phyloP scores from a whole-genome alignment of 1,284 basidiomycete species.

The Sutorius eximius region DNA sequence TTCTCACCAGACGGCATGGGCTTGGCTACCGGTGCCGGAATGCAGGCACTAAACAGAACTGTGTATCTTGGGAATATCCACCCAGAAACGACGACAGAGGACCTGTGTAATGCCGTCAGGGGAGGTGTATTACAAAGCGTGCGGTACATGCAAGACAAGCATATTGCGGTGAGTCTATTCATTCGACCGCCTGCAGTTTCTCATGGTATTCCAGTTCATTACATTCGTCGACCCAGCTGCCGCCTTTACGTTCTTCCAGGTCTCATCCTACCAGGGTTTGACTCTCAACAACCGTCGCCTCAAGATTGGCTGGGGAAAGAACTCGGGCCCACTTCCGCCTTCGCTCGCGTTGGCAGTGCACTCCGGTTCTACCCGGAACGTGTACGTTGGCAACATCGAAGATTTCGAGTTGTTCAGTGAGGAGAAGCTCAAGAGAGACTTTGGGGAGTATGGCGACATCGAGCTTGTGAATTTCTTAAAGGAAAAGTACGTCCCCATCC shows the following conservation, averaged over 20 bases:
- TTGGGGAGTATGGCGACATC: conserved; percentile 91
- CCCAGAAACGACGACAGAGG: conserved; percentile 88
- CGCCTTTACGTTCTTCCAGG: conserved; percentile 89
- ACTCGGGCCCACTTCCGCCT: conserved; percentile 80
- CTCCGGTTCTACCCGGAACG: conserved; percentile 88
- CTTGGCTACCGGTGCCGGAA: conserved; percentile 38
- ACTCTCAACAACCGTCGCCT: conserved; percentile 88
- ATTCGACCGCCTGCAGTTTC: not conserved
- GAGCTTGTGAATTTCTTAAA: conserved; percentile 94
- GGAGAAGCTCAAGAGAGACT: conserved; percentile 84
- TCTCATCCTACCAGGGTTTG: conserved; percentile 83
- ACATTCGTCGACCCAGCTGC: conserved; percentile 89
- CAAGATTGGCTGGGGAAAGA: conserved; percentile 96
- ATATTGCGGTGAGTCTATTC: conserved; percentile 73
- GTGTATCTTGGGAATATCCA: conserved; percentile 94
- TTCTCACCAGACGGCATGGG: conserved; percentile 56
- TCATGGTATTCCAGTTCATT: conserved; percentile 61
- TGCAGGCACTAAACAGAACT: conserved; percentile 75
- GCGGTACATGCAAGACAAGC: conserved; percentile 91
- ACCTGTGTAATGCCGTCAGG: conserved; percentile 90
- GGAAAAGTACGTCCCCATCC: conserved; percentile 69
- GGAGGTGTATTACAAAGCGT: conserved; percentile 91
- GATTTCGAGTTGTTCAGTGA: conserved; percentile 88
- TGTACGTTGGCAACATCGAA: conserved; percentile 91
- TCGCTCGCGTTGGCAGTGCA: conserved; percentile 84